Percentiles rank a stretch among this genome's conserved stretches.
phyloP scores from a whole-genome alignment of 805 yeast species.

The Saturnispora kantuleensis region DNA sequence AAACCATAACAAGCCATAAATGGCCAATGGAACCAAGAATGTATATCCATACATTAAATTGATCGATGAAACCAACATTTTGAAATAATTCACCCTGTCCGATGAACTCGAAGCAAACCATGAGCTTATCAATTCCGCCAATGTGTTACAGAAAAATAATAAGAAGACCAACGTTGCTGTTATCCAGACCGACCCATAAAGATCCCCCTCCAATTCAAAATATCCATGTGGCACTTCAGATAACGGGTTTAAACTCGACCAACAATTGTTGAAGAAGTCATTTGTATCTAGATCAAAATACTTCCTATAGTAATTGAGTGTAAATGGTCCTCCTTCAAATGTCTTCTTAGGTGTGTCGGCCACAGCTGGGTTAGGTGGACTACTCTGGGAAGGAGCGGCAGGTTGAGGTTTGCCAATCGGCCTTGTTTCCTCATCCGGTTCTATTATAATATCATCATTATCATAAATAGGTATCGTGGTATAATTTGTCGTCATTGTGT shows the following conservation, averaged over 20 bases:
- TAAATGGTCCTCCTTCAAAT: conserved; percentile 38
- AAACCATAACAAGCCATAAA: conserved; percentile 45
- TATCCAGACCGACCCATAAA: conserved; percentile 89
- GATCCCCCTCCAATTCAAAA: conserved; percentile 45
- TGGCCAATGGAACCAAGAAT: conserved; percentile 46
- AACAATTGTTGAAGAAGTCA: conserved; percentile 47
- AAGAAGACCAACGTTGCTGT: conserved; percentile 71
- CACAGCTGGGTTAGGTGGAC: neutral
- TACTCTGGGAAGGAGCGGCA: neutral
- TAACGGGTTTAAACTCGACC: conserved; percentile 49
- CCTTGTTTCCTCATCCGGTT: neutral
- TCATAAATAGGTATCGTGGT: neutral
- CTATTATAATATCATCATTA: conserved; percentile 8
- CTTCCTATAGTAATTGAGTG: conserved; percentile 49
- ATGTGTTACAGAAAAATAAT: conserved; percentile 66
- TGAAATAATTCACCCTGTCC: conserved; percentile 44
- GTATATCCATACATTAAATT: conserved; percentile 71
- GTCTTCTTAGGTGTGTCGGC: conserved; percentile 15
- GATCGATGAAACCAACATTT: conserved; percentile 56
- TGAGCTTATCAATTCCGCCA: conserved; percentile 54
- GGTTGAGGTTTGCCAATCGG: neutral
- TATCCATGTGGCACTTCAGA: conserved; percentile 25
- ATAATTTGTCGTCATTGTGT: neutral
- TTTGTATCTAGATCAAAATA: conserved; percentile 62
- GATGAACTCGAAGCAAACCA: conserved; percentile 26